These are phyloP conservation scores for Syzygium aqueum DNA, from an alignment of 345 rosid genomes.

Conservation along the genomic window DNA sequence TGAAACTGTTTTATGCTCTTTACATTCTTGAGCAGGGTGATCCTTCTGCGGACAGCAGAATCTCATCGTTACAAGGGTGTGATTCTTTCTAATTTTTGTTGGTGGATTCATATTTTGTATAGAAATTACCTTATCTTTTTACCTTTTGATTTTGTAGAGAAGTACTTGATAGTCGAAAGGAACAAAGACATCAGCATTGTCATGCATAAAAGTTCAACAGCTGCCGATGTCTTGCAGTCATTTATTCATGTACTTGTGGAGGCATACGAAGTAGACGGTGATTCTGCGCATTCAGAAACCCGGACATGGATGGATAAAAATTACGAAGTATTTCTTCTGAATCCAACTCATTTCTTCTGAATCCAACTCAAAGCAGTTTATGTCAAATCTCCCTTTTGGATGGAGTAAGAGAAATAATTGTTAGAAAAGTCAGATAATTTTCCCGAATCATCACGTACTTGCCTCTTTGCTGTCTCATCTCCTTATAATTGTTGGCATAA, in stretches of 20 bases:
- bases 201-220: constrained; percentile 54
- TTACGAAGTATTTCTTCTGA: constrained; percentile 40
- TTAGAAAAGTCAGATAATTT: not conserved
- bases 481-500: not conserved
- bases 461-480: not conserved
- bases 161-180: constrained; percentile 52
- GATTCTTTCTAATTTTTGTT: not conserved
- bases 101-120: not conserved
- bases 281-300: constrained; percentile 28
- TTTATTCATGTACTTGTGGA: constrained; percentile 63
- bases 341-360: constrained; percentile 29
- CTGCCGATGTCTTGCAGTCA: constrained; percentile 62
- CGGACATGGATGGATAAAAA: constrained; percentile 74
- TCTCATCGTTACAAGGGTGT: constrained; percentile 40
- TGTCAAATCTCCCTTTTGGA: not conserved
- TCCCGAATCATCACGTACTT: not conserved
- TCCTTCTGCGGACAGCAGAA: constrained; percentile 23
- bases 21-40: constrained; percentile 25
- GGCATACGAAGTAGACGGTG: constrained; percentile 18
- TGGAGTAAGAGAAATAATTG: not conserved
- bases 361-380: not conserved
- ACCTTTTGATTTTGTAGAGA: constrained; percentile 26
- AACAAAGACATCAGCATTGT: constrained; percentile 33
- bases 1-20: not conserved
- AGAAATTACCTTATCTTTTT: constrained; percentile 1